Evolutionary conservation across 352 stramenopile species (phyloP), one percentile per base, ranked within the genome.

Genomic region (Bremia lactucae): DNA sequence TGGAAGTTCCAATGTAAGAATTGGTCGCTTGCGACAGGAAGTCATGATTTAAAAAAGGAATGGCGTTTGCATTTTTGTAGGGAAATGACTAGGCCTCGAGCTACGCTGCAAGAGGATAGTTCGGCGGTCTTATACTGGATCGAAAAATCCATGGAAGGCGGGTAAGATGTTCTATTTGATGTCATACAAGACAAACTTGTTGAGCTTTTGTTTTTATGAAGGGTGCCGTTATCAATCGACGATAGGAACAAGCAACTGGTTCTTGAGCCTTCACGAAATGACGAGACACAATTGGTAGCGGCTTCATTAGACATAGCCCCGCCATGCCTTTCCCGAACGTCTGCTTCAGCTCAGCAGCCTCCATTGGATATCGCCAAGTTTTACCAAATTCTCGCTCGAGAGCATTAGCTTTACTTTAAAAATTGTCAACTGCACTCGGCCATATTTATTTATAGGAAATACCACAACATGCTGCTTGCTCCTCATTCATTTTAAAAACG

Each of bases 1-100:
- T 61, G 11, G 52, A 61, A 19, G 13, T 55, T 37, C 46, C 52
- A 8, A 41, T 55, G 52, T 61, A 21, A 37, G 52, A 45, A 14
- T 4, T 11, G 14, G 15, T n/a, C 25, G 18, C 24, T 42, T 18
- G 18, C 31, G 31, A 39, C 20, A n/a, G 21, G 22, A 33, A 37
- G 22, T 21, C 7, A 46, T 22, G 3, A 24, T 16, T 1, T 11
- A 2, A 26, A 5, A 6, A 4, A 14, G 20, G 11, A 44, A 5
- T 23, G 34, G 13, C 31, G 28, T 24, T 33, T 42, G 36, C 21
- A 19, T 19, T n/a, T 10, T 26, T 21, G 22, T 31, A 59, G 45
- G 33, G 16, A 43, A 20, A 13, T 42, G 18, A 20, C 36, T 14
- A 18, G 31, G 13, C 26, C 16, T 18, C 42, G 29, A 21, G 48